These are phyloP conservation scores for Arthrobotrys megalospora DNA, from an alignment of 2,329 filamentous ascomycete species.

Conservation along the genomic window DNA sequence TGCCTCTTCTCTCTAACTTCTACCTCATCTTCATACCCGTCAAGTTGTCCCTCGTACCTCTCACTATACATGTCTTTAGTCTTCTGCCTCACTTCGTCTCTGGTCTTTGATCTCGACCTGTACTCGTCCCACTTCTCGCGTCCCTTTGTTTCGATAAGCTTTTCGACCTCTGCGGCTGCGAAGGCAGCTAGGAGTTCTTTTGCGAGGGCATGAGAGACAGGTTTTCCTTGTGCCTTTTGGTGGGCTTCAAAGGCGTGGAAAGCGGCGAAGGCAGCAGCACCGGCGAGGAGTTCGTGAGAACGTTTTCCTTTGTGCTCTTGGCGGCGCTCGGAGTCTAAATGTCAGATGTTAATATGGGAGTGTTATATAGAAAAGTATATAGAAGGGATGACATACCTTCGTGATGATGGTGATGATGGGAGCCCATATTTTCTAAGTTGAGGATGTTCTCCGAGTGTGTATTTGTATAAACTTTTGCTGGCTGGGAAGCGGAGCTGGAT, in stretches of 20 bases:
- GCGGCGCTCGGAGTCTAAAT: slow-evolving; percentile 9
- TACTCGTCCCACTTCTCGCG: slow-evolving; percentile 68
- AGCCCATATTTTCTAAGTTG: slow-evolving; percentile 28
- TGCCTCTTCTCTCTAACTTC: neutral
- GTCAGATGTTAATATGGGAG: neutral
- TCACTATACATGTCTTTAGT: slow-evolving; percentile 75
- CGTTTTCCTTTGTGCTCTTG: slow-evolving; percentile 73
- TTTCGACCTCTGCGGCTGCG: slow-evolving; percentile 82
- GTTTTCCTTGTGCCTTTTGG: slow-evolving; percentile 80
- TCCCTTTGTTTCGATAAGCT: slow-evolving; percentile 80
- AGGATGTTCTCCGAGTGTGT: neutral
- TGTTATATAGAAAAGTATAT: neutral
- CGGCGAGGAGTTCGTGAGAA: slow-evolving; percentile 81
- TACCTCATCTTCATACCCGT: slow-evolving; percentile 65
- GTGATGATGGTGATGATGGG: slow-evolving; percentile 34
- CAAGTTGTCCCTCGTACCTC: slow-evolving; percentile 71
- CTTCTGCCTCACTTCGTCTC: slow-evolving; percentile 74
- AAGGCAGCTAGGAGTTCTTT: slow-evolving; percentile 83
- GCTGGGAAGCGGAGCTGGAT: too few species aligned
- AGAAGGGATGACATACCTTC: neutral
- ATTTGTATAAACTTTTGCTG: neutral
- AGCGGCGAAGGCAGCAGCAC: slow-evolving; percentile 82
- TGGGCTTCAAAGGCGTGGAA: slow-evolving; percentile 85
- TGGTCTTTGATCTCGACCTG: slow-evolving; percentile 67
- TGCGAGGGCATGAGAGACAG: slow-evolving; percentile 80